These are phyloP conservation scores for Chlamydomonas reinhardtii DNA, from an alignment of 163 green algal species.

Conservation along the genomic window DNA sequence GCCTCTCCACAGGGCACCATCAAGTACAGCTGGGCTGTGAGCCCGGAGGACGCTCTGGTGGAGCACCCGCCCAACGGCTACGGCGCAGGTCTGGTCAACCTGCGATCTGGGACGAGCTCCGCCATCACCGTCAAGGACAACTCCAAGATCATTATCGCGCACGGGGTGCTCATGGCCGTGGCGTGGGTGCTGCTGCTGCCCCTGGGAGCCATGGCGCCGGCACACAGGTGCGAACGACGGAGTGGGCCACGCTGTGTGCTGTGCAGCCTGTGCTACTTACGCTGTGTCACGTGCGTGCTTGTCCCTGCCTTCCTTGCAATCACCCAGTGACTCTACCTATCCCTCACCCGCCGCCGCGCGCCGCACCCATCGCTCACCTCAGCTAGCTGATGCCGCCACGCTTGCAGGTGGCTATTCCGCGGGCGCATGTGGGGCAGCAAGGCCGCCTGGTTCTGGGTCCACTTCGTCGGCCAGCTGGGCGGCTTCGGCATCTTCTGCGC, in stretches of 20 bases:
- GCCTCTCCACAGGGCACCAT: background rate
- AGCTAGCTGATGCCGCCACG: too few species aligned
- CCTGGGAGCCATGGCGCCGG: constrained; percentile 18
- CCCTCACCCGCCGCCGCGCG: too few species aligned
- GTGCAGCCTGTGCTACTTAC: too few species aligned
- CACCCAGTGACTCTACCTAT: too few species aligned
- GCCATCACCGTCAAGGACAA: background rate
- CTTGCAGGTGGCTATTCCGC: constrained; percentile 36
- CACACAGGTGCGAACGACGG: constrained; percentile 30
- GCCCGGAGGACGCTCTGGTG: background rate
- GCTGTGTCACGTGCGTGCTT: too few species aligned
- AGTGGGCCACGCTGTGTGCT: too few species aligned
- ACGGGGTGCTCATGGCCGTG: constrained; percentile 43
- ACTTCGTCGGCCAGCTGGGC: constrained; percentile 1
- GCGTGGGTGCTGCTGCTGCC: constrained; percentile 53
- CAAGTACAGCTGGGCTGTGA: constrained; percentile 32
- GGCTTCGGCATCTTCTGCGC: constrained; percentile 5
- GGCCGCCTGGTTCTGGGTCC: constrained; percentile 32
- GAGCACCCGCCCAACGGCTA: constrained; percentile 12
- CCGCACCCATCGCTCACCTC: too few species aligned
- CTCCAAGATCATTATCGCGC: background rate
- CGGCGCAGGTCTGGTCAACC: background rate
- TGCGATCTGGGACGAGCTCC: background rate
- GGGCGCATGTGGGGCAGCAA: background rate
- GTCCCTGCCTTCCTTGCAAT: too few species aligned